A percentile compares a stretch with the other conserved stretches of the same genome.
phyloP scores from a whole-genome alignment of 805 yeast genomes.

The Wickerhamomyces canadensis region DNA sequence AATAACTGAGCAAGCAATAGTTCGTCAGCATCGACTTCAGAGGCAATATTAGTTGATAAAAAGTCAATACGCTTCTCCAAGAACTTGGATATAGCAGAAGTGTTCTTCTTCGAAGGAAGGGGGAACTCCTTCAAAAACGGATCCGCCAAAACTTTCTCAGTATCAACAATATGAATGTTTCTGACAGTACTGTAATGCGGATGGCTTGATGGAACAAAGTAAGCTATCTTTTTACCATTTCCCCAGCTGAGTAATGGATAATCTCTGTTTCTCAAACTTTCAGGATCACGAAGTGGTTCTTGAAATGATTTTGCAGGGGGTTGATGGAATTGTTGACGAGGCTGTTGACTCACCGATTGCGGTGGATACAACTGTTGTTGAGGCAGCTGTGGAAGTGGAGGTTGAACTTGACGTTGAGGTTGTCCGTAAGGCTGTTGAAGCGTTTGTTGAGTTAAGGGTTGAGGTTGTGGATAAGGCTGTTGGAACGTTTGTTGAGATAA shows the following conservation, averaged over 20 bases:
- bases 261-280: conserved; percentile 49
- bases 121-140: conserved; percentile 29
- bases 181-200: conserved; percentile 27
- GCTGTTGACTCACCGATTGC: too few relatives aligned
- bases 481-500: too few relatives aligned
- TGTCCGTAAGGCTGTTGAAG: neutral
- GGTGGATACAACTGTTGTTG: too few relatives aligned
- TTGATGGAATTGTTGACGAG: conserved; percentile 2
- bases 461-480: neutral
- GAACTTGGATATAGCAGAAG: conserved; percentile 22
- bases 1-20: conserved; percentile 48
- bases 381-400: too few relatives aligned
- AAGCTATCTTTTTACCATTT: conserved; percentile 37
- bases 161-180: conserved; percentile 32
- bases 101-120: conserved; percentile 25
- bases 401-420: conserved; percentile 1
- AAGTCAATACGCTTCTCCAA: conserved; percentile 17
- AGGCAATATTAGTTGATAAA: conserved; percentile 3
- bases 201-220: conserved; percentile 28
- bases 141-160: conserved; percentile 30
- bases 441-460: conserved; percentile 1
- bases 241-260: conserved; percentile 76
- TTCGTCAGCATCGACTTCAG: conserved; percentile 61
- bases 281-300: too few relatives aligned
- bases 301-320: too few relatives aligned